These are phyloP conservation scores for Parasarocladium wereldwijsianum DNA, from an alignment of 2,329 filamentous ascomycete species.

Conservation along the genomic window DNA sequence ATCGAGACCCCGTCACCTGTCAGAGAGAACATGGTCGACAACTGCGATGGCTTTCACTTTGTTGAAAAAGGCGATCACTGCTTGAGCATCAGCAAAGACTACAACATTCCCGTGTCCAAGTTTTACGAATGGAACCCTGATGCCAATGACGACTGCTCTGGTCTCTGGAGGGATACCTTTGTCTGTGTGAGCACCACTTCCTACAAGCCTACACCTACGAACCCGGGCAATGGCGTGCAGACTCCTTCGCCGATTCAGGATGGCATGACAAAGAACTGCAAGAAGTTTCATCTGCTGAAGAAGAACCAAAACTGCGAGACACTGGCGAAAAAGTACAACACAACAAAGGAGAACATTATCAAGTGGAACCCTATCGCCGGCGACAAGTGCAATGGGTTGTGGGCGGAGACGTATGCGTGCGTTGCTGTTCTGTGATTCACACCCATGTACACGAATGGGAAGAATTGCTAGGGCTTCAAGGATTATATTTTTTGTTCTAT, in stretches of 20 bases:
- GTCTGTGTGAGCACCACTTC: background rate
- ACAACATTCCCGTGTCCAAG: constrained; percentile 1
- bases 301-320: constrained; percentile 3
- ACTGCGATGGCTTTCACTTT: constrained; percentile 9
- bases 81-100: constrained; percentile 2
- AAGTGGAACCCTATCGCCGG: constrained; percentile 6
- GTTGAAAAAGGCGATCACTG: constrained; percentile 6
- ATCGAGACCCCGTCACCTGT: constrained; percentile 5
- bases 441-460: no score
- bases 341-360: constrained; percentile 3
- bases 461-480: no score
- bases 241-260: constrained; percentile 7
- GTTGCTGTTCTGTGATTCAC: constrained; percentile 1
- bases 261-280: constrained; percentile 8
- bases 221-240: constrained; percentile 1
- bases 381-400: constrained; percentile 3
- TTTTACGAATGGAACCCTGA: constrained; percentile 2
- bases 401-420: constrained; percentile 5
- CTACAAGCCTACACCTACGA: background rate
- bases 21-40: constrained; percentile 7
- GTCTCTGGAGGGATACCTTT: background rate
- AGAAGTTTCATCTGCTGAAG: constrained; percentile 5
- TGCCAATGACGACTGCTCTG: background rate
- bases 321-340: constrained; percentile 1
- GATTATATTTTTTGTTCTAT: no score